These are phyloP conservation scores for Entomortierella parvispora DNA, from an alignment of 192 early-diverging fungal genomes.

Conservation along the genomic window DNA sequence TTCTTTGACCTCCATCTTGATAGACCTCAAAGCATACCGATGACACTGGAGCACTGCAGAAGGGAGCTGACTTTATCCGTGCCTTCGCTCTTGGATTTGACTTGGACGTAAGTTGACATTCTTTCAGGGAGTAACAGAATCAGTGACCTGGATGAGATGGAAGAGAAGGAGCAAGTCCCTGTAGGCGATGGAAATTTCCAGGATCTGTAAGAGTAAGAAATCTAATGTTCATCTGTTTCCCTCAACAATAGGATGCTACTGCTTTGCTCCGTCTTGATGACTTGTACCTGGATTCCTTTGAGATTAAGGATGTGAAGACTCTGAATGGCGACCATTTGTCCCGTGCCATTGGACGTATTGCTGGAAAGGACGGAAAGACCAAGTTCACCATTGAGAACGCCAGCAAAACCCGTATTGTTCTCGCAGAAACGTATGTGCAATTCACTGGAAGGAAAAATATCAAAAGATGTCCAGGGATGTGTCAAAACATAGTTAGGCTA, in stretches of 20 bases:
- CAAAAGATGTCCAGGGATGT: not conserved
- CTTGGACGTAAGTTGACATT: slow-evolving; percentile 62
- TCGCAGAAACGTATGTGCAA: slow-evolving; percentile 89
- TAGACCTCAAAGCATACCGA: slow-evolving; percentile 85
- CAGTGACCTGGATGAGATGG: too few relatives aligned
- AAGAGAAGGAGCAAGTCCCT: too few relatives aligned
- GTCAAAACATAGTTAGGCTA: not conserved
- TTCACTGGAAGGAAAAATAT: not conserved
- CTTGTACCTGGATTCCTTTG: slow-evolving; percentile 95
- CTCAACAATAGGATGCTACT: slow-evolving; percentile 77
- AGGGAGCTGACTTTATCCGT: slow-evolving; percentile 95
- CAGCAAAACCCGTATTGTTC: slow-evolving; percentile 93
- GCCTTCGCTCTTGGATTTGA: slow-evolving; percentile 96
- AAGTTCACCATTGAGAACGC: slow-evolving; percentile 98
- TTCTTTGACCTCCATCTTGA: not conserved
- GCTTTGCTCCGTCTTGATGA: slow-evolving; percentile 97
- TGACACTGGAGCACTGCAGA: slow-evolving; percentile 92
- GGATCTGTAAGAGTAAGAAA: too few relatives aligned
- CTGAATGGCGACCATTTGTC: slow-evolving; percentile 95
- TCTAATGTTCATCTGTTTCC: not conserved
- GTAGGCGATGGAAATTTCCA: too few relatives aligned
- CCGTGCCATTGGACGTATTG: slow-evolving; percentile 97
- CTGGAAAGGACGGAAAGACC: slow-evolving; percentile 97
- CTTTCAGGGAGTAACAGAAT: too few relatives aligned
- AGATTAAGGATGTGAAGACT: slow-evolving; percentile 98